These are phyloP conservation scores for Amanita inopinata DNA, from an alignment of 768 basidiomycete species.

Conservation along the genomic window DNA sequence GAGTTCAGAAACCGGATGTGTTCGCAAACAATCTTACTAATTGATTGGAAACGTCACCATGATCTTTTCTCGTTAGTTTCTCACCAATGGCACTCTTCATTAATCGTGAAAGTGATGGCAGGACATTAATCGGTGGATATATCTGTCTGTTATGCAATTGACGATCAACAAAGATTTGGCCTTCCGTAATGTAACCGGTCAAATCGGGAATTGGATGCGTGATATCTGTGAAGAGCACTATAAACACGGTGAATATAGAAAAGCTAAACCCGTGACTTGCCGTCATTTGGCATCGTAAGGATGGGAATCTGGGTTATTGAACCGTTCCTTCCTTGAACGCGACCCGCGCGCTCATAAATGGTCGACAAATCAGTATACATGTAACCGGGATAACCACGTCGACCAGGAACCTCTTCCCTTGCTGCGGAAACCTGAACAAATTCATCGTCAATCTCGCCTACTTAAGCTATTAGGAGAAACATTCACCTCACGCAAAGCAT, in stretches of 20 bases:
- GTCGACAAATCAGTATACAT: conserved; percentile 99
- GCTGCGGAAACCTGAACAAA: conserved; percentile 81
- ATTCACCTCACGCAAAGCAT: conserved; percentile 86
- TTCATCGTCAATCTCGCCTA: conserved; percentile 9
- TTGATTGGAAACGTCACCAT: conserved; percentile 99
- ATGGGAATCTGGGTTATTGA: conserved; percentile 99
- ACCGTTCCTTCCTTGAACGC: conserved; percentile 94
- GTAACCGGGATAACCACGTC: conserved; percentile 96
- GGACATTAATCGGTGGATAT: conserved; percentile 98
- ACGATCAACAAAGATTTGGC: conserved; percentile 97
- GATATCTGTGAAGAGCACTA: conserved; percentile 56
- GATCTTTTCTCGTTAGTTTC: conserved; percentile 94
- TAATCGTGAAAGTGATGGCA: conserved; percentile 95
- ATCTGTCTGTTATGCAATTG: conserved; percentile 95
- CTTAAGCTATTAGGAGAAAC: conserved; percentile 10
- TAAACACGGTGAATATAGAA: conserved; percentile 12
- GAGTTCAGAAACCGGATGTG: not conserved
- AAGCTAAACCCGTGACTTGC: conserved; percentile 33
- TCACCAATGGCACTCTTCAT: conserved; percentile 99
- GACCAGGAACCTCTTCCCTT: conserved; percentile 97
- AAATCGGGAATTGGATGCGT: conserved; percentile 99
- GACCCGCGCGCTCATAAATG: conserved; percentile 98
- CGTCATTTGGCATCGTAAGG: conserved; percentile 99
- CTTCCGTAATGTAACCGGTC: conserved; percentile 99
- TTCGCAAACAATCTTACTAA: conserved; percentile 45